phyloP scores from a whole-genome alignment of 208 protist genomes.

The Crithidia bombi region DNA sequence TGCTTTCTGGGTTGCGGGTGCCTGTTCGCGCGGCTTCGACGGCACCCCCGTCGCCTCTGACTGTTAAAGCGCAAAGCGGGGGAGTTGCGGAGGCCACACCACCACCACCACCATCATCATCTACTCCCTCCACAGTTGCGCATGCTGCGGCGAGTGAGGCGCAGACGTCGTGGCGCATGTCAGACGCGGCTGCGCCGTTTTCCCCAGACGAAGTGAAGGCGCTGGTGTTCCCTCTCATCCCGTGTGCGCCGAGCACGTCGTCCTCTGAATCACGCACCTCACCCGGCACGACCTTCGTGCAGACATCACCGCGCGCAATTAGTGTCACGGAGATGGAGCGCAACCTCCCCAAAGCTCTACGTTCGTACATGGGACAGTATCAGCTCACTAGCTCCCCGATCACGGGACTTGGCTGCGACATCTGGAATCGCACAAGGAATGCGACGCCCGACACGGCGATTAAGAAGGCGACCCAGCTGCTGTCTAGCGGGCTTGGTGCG shows the following conservation, averaged over 20 bases:
- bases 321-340: neutral
- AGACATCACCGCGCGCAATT: neutral
- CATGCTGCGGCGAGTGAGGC: too few species aligned
- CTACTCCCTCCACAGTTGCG: too few species aligned
- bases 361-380: neutral
- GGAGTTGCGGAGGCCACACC: too few species aligned
- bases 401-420: neutral
- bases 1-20: too few species aligned
- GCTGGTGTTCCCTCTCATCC: conserved; percentile 6
- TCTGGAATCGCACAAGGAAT: neutral
- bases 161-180: too few species aligned
- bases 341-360: conserved; percentile 2
- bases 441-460: neutral
- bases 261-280: too few species aligned
- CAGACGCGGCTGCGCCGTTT: neutral
- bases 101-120: too few species aligned
- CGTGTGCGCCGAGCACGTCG: neutral
- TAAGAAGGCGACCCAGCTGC: neutral
- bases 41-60: too few species aligned
- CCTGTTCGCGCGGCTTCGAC: too few species aligned
- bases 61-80: too few species aligned
- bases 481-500: neutral
- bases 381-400: neutral
- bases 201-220: conserved; percentile 1
- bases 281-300: neutral